Evolutionary conservation across 2,329 filamentous ascomycete genomes (phyloP).

Genomic region (Chrysoporthe deuterocubensis): DNA sequence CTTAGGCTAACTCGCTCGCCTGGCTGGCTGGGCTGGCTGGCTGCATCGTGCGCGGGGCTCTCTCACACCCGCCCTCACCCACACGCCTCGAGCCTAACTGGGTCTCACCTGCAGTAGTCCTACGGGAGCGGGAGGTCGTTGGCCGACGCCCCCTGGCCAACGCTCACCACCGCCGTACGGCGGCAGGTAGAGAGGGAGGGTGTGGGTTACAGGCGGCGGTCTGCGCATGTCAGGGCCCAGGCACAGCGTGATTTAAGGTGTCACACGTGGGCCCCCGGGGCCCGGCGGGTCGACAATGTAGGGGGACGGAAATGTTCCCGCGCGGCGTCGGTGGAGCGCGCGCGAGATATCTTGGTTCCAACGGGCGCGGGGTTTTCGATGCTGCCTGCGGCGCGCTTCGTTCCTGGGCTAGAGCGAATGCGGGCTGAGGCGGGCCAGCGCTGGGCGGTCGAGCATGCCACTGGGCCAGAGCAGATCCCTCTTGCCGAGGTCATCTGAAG

Average conservation of each 20-base stretch:
- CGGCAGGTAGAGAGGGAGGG: neutral
- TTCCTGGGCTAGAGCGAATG: neutral
- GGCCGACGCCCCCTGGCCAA: neutral
- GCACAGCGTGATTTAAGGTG: too few species aligned
- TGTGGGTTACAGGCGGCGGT: too few species aligned
- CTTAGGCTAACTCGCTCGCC: neutral
- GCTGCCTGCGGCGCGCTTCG: too few species aligned
- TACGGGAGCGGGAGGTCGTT: neutral
- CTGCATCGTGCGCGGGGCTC: neutral
- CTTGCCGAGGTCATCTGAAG: too few species aligned
- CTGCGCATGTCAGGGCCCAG: too few species aligned
- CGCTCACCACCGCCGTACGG: neutral
- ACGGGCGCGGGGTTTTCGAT: too few species aligned
- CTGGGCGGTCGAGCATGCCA: neutral
- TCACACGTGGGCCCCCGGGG: too few species aligned
- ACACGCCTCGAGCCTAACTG: neutral
- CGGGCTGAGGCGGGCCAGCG: neutral
- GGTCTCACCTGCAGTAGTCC: neutral
- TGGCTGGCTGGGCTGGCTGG: neutral
- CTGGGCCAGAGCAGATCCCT: neutral
- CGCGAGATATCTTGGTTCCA: too few species aligned
- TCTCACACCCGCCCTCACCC: neutral
- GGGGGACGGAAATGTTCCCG: too few species aligned
- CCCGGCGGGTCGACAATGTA: too few species aligned
- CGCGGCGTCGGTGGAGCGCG: too few species aligned